Conservation (phyloP, 2,329 filamentous ascomycete species). For the Thermochaetoides dissita region DNA sequence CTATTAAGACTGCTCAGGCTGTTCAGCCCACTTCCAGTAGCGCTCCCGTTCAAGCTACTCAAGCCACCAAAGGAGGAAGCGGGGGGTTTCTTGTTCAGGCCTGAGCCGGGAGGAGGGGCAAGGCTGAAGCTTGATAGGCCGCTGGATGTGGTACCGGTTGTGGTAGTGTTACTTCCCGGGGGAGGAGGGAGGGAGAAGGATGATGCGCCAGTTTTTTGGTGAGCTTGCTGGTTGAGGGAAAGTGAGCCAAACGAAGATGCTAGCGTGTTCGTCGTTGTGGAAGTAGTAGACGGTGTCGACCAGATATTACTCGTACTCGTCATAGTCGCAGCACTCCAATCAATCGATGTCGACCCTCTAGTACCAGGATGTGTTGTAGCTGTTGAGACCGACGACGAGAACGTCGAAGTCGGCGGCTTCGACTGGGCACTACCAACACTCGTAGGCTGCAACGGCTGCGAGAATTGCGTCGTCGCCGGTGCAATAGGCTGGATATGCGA, state of each 20-base stretch:
- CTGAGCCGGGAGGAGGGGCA: constrained; percentile 27
- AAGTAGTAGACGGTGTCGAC: constrained; percentile 26
- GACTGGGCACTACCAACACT: constrained; percentile 2
- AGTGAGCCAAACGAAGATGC: constrained; percentile 26
- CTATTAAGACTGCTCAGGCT: constrained; percentile 14
- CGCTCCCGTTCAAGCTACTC: constrained; percentile 9
- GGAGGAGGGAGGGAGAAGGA: constrained; percentile 48
- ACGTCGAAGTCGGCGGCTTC: constrained; percentile 8
- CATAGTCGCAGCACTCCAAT: constrained; percentile 33
- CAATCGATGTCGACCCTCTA: constrained; percentile 26
- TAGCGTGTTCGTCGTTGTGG: constrained; percentile 19
- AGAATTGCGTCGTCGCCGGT: constrained; percentile 48
- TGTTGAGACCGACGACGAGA: constrained; percentile 14
- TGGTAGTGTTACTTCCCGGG: constrained; percentile 22
- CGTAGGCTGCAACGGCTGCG: constrained; percentile 40
- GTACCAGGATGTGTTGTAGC: background rate
- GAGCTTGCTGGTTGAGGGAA: constrained; percentile 31
- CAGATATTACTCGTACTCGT: constrained; percentile 29
- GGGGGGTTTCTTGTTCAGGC: constrained; percentile 6
- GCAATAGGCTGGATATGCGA: constrained; percentile 39
- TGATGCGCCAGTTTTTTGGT: constrained; percentile 25
- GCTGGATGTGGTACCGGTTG: constrained; percentile 7
- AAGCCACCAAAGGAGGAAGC: constrained; percentile 20
- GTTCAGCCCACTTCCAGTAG: constrained; percentile 13
- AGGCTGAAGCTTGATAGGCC: constrained; percentile 31